A percentile compares a stretch with the other conserved stretches of the same genome.
Evolutionary conservation across 2,329 filamentous ascomycete genomes (phyloP).

Genomic region (Aspergillus sp.): DNA sequence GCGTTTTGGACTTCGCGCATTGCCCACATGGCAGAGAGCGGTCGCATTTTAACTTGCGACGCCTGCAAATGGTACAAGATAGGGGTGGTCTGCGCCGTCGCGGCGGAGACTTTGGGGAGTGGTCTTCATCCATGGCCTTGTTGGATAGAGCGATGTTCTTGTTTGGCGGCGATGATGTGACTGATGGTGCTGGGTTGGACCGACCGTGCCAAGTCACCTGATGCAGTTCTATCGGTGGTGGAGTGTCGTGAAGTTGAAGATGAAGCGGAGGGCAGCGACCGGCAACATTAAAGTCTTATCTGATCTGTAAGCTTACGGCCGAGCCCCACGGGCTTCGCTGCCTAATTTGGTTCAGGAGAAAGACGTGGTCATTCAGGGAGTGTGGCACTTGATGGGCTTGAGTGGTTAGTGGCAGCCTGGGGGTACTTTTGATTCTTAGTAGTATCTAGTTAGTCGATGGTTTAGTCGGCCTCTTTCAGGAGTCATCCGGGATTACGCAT

Average conservation of each 20-base stretch:
- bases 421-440: neutral
- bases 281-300: neutral
- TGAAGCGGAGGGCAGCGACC: neutral
- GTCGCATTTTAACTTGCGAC: slow-evolving; percentile 77
- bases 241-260: neutral
- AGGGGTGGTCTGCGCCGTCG: slow-evolving; percentile 65
- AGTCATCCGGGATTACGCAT: neutral
- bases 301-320: neutral
- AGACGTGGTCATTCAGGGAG: neutral
- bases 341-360: neutral
- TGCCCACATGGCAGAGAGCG: slow-evolving; percentile 71
- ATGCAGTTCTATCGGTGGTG: neutral
- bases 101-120: slow-evolving; percentile 32
- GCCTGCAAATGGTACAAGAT: slow-evolving; percentile 69
- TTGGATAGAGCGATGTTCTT: too few species aligned
- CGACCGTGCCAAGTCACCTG: neutral
- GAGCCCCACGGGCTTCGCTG: neutral
- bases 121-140: slow-evolving; percentile 12
- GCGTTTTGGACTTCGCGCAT: slow-evolving; percentile 53
- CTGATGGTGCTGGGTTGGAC: neutral
- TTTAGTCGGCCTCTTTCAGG: neutral
- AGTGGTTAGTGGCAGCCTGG: too few species aligned
- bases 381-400: too few species aligned
- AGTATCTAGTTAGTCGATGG: neutral
- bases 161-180: neutral